Evolutionary conservation across 2,329 filamentous ascomycete species (phyloP), one percentile per base, ranked within the genome.

Genomic region (Knufia fluminis): DNA sequence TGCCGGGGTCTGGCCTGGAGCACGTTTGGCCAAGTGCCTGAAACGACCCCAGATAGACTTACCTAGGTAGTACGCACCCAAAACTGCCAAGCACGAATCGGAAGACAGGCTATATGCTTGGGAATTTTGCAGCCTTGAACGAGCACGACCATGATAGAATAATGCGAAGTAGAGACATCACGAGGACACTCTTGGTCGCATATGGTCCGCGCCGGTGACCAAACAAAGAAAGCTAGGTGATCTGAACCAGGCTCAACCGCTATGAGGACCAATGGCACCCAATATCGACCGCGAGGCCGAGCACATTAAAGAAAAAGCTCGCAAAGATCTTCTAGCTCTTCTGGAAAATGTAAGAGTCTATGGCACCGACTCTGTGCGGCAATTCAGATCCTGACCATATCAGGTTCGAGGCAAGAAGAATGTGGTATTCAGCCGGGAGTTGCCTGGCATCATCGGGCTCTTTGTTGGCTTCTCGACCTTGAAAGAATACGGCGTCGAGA

Each of bases 381-480:
- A 8, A 4, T 17, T 17, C 9, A 17, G 9, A 31, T 22, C 54
- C 43, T 45, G 43, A 46, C 50, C 16, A 53, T 47, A 54, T 39
- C 63, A 98, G 92, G 88, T 97, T 57, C 86, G 91, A 65, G 94
- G 94, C 60, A 98, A 97, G 79, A 98, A 98, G 77, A 97, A 96
- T 63, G 75, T 98, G 54, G 86, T 98, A 46, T 84, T 98, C 63
- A 91, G 97, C 66, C 86, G 85, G 68, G 83, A 83, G 60, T 77
- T 98, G 60, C 89, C 91, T 58, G 92, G 91, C 20, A 87, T 90
- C 24, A 78, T 98, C 59, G 88, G 90, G 52, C 77, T 91, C 52
- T 84, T 98, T 58, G 88, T 94, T 70, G 96, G 96, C 67, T 94
- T 96, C 63, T 91, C 91, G 19, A 91, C 86, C 8, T 77, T 96